These are phyloP conservation scores for Cylindrodendrum hubeiense DNA, from an alignment of 2,329 filamentous ascomycete genomes.

Conservation along the genomic window DNA sequence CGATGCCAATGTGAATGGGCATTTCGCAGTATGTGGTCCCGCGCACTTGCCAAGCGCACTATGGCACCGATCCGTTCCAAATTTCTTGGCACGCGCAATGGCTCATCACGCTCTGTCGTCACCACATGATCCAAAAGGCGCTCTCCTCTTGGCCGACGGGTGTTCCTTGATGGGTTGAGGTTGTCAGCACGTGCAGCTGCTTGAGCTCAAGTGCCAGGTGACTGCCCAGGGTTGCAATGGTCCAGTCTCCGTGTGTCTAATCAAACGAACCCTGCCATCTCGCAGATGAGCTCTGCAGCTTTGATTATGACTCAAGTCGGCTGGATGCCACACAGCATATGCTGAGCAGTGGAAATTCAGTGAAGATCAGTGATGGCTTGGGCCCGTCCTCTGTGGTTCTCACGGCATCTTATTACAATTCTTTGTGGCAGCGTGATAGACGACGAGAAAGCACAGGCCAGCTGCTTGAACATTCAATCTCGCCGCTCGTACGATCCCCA, in stretches of 20 bases:
- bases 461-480: conserved; percentile 16
- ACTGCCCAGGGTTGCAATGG: no score
- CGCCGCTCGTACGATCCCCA: conserved; percentile 11
- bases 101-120: not conserved
- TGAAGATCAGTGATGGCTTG: no score
- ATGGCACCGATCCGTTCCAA: not conserved
- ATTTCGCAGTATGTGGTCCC: not conserved
- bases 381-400: no score
- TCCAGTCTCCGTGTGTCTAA: no score
- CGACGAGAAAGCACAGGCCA: not conserved
- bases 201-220: not conserved
- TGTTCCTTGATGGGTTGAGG: not conserved
- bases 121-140: not conserved
- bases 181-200: no score
- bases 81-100: not conserved
- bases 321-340: no score
- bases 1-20: not conserved
- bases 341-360: no score
- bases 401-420: no score
- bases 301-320: no score
- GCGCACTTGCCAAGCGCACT: not conserved
- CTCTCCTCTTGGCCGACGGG: not conserved
- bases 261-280: no score
- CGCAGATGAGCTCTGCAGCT: no score
- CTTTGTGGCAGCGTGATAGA: not conserved